Conservation (phyloP, 2,329 filamentous ascomycete genomes). For the Fusarium sp. region DNA sequence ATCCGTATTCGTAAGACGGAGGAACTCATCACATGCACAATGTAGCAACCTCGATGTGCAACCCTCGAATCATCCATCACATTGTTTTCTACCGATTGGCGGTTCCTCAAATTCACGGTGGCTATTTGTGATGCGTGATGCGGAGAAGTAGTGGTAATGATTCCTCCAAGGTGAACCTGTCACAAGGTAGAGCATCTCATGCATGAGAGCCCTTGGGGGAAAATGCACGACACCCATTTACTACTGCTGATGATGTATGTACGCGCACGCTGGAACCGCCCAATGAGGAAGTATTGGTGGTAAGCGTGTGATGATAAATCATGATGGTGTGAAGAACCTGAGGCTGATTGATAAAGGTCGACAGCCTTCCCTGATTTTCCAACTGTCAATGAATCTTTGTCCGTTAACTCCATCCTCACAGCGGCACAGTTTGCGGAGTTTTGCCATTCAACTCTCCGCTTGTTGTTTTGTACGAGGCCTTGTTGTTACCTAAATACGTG, state of each 20-base stretch:
- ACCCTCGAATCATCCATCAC: constrained; percentile 7
- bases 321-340: constrained; percentile 36
- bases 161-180: constrained; percentile 25
- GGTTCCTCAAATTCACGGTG: constrained; percentile 24
- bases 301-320: constrained; percentile 25
- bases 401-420: constrained; percentile 12
- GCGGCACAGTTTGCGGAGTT: constrained; percentile 27
- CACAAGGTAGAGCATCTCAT: constrained; percentile 36
- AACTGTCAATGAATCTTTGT: neutral
- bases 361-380: constrained; percentile 20
- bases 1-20: constrained; percentile 31
- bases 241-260: constrained; percentile 35
- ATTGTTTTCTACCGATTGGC: constrained; percentile 20
- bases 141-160: constrained; percentile 25
- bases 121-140: constrained; percentile 22
- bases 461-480: constrained; percentile 3
- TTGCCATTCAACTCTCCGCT: constrained; percentile 9
- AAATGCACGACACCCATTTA: constrained; percentile 35
- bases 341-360: constrained; percentile 33
- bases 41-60: neutral
- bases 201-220: constrained; percentile 32
- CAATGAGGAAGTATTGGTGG: constrained; percentile 14
- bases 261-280: constrained; percentile 16
- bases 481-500: constrained; percentile 15
- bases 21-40: constrained; percentile 24